These are phyloP conservation scores for Rehmannia glutinosa DNA, from an alignment of 257 asterid species.

Conservation along the genomic window DNA sequence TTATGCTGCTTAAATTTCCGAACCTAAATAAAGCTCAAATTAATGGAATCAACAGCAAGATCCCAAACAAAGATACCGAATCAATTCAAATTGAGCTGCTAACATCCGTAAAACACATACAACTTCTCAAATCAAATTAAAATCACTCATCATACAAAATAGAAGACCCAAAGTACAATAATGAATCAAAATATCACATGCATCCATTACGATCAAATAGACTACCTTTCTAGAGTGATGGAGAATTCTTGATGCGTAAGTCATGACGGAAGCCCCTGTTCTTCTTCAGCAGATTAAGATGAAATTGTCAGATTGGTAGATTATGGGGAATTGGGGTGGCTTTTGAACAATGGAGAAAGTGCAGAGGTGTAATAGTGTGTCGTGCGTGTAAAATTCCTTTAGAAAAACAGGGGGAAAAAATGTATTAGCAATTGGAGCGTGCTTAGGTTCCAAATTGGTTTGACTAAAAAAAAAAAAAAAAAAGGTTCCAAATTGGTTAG, in stretches of 20 bases:
- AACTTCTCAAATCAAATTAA: conserved; percentile 5
- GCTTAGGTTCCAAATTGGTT: too few species aligned
- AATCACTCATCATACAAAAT: conserved; percentile 1
- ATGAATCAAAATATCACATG: too few species aligned
- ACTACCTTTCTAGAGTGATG: conserved; percentile 66
- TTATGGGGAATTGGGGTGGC: conserved; percentile 8
- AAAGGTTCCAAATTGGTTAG: too few species aligned
- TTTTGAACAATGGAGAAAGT: conserved; percentile 23
- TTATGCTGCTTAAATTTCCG: background rate
- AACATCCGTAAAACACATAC: background rate
- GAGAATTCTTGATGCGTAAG: conserved; percentile 49
- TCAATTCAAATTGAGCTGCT: conserved; percentile 3
- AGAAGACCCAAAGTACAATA: background rate
- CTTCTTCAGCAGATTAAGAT: conserved; percentile 19
- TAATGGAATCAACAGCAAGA: conserved; percentile 14
- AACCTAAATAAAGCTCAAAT: background rate
- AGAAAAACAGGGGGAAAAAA: too few species aligned
- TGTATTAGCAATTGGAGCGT: too few species aligned
- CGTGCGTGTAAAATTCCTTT: too few species aligned
- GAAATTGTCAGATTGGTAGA: background rate
- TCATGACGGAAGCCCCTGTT: conserved; percentile 33
- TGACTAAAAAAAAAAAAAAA: too few species aligned
- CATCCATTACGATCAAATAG: too few species aligned
- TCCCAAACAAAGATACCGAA: conserved; percentile 10
- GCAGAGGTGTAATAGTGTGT: too few species aligned